Base-by-base conservation (phyloP, 1,139 yeast genomes). In the Candida albicans region DNA sequence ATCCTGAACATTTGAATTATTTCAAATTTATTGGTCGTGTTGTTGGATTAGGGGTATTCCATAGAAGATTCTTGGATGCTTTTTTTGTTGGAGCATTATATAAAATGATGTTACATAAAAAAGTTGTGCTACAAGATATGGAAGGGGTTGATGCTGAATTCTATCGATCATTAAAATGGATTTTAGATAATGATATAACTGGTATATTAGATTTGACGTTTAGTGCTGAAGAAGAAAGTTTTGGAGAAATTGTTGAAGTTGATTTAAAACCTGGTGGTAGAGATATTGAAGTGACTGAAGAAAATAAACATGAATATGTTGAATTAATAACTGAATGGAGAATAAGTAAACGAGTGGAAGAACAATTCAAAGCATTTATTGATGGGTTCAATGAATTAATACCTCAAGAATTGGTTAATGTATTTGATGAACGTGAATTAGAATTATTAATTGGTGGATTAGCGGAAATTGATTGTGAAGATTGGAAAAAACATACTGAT, bases 101-200 rank as follows among this genome's bases (percentile, higher is more conserved):
- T 70, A 93, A 93, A 73, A 90, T 93, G 98, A 90, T 93, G 87
- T 77, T 93, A 55, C 88, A 85, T 62, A 93, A 93, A 70, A 90
- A 90, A 73, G 96, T 93, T 52, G 93, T 89, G 2, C 73, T 93
- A 55, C 96, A 89, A 65, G 99, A 93, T 70, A 87, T 93, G 96
- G 99, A 95, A 67, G 96, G 98, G 66, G 97, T 93, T 49, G 99
- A 93, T 67, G 93, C 96, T 12, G 99, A 95, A 60, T 90, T 90
- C 68, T 90, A 88, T 70, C 82, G 95, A 61, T 91, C 96, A 28
- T 75, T 93, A 68, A 89, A 89, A 61, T 93, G 99, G 99, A 88
- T 90, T 62, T 73, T 90, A 52, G 97, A 93, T 58, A 91, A 93
- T 62, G 96, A 90, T 65, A 91, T 93, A 56, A 87, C 95, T 26